These are phyloP conservation scores for Clausena lansium DNA, from an alignment of 345 rosid genomes.

Conservation along the genomic window DNA sequence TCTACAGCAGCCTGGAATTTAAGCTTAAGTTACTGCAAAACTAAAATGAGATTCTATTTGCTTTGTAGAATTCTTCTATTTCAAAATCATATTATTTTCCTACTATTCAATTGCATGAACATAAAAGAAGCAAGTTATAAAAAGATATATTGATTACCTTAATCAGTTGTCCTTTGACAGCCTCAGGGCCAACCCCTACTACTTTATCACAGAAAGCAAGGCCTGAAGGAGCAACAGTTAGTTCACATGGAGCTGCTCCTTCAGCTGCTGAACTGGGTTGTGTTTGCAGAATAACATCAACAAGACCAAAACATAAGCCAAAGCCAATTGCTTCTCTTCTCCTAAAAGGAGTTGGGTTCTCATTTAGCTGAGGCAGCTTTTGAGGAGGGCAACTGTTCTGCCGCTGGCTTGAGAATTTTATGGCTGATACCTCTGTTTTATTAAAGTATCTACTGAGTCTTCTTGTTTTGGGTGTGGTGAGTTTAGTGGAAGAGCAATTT, in stretches of 20 bases:
- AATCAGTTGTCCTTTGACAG: slow-evolving; percentile 77
- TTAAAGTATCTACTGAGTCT: slow-evolving; percentile 8
- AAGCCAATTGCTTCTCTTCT: slow-evolving; percentile 67
- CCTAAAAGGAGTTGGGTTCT: slow-evolving; percentile 22
- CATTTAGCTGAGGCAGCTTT: slow-evolving; percentile 16
- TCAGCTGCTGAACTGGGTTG: slow-evolving; percentile 39
- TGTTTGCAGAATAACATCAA: slow-evolving; percentile 32
- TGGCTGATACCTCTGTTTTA: slow-evolving; percentile 12
- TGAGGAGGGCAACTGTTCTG: slow-evolving; percentile 3
- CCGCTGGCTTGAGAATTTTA: slow-evolving; percentile 18
- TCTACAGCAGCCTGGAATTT: not conserved
- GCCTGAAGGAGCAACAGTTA: slow-evolving; percentile 77
- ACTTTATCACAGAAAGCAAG: slow-evolving; percentile 81
- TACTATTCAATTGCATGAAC: not conserved
- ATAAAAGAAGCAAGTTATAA: not conserved
- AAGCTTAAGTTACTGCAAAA: not conserved
- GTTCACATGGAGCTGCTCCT: slow-evolving; percentile 45
- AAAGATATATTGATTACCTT: slow-evolving; percentile 39
- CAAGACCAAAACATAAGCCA: slow-evolving; percentile 33
- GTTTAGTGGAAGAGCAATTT: slow-evolving; percentile 27
- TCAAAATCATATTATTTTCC: not conserved
- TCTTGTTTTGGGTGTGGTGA: slow-evolving; percentile 18
- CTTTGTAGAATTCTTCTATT: not conserved
- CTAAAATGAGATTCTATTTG: not conserved
- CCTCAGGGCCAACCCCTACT: slow-evolving; percentile 75